phyloP scores from a whole-genome alignment of 2,329 filamentous ascomycete genomes.

The Aspergillus piperis region DNA sequence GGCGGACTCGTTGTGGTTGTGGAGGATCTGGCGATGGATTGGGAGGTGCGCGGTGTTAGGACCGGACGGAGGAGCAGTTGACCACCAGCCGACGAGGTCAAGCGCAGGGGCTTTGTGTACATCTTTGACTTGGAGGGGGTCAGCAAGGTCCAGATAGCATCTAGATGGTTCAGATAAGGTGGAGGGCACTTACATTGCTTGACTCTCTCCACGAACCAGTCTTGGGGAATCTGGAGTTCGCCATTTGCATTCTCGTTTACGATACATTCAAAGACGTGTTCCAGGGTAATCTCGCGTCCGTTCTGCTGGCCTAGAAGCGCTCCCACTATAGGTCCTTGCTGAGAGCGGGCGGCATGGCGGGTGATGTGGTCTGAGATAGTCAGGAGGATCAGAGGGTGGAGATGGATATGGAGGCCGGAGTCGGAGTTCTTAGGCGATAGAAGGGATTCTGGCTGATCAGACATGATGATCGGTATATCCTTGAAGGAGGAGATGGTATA shows the following conservation, averaged over 20 bases:
- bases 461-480: constrained; percentile 46
- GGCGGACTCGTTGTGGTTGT: constrained; percentile 78
- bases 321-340: constrained; percentile 76
- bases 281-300: constrained; percentile 85
- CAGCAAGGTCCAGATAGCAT: neutral
- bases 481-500: neutral
- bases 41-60: constrained; percentile 68
- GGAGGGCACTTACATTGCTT: constrained; percentile 71
- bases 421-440: constrained; percentile 70
- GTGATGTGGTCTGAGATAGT: constrained; percentile 97
- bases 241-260: constrained; percentile 54
- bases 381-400: constrained; percentile 93
- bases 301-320: constrained; percentile 89
- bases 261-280: constrained; percentile 87
- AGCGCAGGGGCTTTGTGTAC: constrained; percentile 84
- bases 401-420: constrained; percentile 73
- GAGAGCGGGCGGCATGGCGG: constrained; percentile 76
- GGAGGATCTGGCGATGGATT: constrained; percentile 75
- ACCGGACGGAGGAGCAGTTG: constrained; percentile 70
- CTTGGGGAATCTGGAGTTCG: constrained; percentile 63
- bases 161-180: neutral
- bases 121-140: constrained; percentile 67
- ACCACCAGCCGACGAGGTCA: constrained; percentile 91
- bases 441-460: constrained; percentile 56
- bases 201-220: constrained; percentile 75